Conservation (phyloP, 1,284 basidiomycete genomes). For the Singerocomus inundabilis region DNA sequence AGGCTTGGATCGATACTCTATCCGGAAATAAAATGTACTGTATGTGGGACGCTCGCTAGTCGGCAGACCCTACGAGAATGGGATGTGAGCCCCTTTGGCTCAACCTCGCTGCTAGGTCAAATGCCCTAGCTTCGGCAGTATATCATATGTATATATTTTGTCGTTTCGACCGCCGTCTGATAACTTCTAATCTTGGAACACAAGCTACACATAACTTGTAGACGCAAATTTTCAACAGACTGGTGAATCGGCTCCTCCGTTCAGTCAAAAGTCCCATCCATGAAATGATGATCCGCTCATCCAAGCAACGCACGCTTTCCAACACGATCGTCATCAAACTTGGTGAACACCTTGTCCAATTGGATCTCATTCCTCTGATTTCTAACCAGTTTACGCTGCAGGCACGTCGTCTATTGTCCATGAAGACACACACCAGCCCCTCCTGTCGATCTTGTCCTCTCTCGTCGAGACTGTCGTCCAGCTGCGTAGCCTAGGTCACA, state of each 20-base stretch:
- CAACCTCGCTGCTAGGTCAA: no score
- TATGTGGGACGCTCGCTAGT: no score
- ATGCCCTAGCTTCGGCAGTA: no score
- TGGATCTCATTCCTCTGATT: neutral
- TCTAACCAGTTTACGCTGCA: conserved; percentile 32
- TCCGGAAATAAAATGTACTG: no score
- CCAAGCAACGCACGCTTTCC: conserved; percentile 33
- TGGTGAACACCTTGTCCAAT: conserved; percentile 41
- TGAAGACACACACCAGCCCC: conserved; percentile 84
- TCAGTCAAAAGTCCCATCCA: neutral
- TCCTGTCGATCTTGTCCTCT: conserved; percentile 87
- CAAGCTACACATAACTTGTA: neutral
- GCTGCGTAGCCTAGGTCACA: conserved; percentile 81
- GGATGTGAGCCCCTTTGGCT: no score
- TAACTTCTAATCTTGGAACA: neutral
- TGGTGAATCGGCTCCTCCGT: conserved; percentile 1
- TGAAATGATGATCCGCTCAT: conserved; percentile 16
- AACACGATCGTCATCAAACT: conserved; percentile 86
- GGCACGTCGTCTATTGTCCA: conserved; percentile 95
- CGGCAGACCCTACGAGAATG: no score
- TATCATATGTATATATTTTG: no score
- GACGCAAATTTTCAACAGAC: conserved; percentile 10
- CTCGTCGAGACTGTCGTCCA: conserved; percentile 89
- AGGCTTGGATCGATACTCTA: neutral
- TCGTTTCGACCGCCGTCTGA: neutral